A percentile compares a stretch with the other conserved stretches of the same genome.
These are phyloP conservation scores for Penicillium riverlandense DNA, from an alignment of 495 filamentous ascomycete genomes.

Conservation along the genomic window DNA sequence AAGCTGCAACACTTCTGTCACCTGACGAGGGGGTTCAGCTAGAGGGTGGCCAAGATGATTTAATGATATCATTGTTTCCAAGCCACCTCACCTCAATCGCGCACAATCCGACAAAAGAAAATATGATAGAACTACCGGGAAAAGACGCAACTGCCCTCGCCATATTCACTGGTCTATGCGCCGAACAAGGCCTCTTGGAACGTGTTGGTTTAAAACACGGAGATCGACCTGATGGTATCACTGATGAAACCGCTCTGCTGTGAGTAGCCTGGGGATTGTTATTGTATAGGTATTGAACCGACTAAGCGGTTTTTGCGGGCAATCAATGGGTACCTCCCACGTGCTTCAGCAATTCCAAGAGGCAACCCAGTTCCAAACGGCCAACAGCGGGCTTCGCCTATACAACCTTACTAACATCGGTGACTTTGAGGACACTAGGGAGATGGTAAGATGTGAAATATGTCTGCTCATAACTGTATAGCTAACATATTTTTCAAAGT, in stretches of 20 bases:
- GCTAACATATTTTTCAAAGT: constrained; percentile 8
- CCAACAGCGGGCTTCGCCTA: constrained; percentile 7
- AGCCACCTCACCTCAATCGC: no score
- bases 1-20: no score
- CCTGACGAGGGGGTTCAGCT: no score
- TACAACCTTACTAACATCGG: constrained; percentile 17
- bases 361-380: constrained; percentile 9
- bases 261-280: not conserved
- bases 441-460: constrained; percentile 8
- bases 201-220: constrained; percentile 10
- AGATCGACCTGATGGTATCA: constrained; percentile 19
- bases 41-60: no score
- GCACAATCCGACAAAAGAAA: no score
- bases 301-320: constrained; percentile 26
- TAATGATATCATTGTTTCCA: no score
- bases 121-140: no score
- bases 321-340: constrained; percentile 7
- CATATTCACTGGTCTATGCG: constrained; percentile 8
- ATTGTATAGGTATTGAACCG: constrained; percentile 1
- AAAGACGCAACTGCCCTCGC: no score
- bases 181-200: constrained; percentile 14
- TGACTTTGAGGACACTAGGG: constrained; percentile 19
- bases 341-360: constrained; percentile 19
- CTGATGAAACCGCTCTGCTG: constrained; percentile 22
- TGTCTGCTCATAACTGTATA: no score